These are phyloP conservation scores for Garcia nutans DNA, from an alignment of 345 rosid species.

Conservation along the genomic window DNA sequence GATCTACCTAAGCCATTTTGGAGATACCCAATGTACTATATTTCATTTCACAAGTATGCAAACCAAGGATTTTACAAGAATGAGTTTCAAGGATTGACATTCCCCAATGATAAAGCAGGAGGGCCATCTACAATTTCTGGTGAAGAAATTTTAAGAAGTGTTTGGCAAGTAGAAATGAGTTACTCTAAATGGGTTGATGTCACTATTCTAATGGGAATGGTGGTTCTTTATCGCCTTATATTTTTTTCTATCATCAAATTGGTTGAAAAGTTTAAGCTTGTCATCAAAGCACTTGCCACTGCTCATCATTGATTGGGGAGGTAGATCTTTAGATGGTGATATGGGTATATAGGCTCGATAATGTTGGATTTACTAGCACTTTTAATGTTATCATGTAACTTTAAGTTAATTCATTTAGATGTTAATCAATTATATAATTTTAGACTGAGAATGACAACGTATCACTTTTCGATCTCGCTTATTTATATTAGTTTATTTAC, in stretches of 20 bases:
- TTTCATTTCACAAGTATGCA: conserved; percentile 36
- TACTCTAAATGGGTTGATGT: conserved; percentile 37
- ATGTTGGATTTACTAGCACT: no score
- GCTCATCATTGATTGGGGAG: neutral
- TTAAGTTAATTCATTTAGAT: no score
- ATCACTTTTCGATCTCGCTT: no score
- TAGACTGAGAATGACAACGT: no score
- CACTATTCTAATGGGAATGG: conserved; percentile 26
- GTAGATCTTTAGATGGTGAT: neutral
- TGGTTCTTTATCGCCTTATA: conserved; percentile 27
- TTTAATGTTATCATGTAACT: no score
- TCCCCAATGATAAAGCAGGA: conserved; percentile 17
- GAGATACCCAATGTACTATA: conserved; percentile 48
- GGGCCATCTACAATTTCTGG: conserved; percentile 15
- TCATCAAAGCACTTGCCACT: neutral
- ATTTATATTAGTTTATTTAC: no score
- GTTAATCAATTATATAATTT: no score
- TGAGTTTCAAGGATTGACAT: conserved; percentile 26
- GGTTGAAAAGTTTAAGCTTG: conserved; percentile 19
- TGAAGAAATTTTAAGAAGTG: conserved; percentile 26
- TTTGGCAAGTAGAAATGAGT: conserved; percentile 33
- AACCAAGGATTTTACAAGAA: conserved; percentile 38
- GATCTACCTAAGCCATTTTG: conserved; percentile 48
- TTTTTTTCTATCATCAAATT: conserved; percentile 24
- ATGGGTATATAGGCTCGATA: no score